Evolutionary conservation across 2,329 filamentous ascomycete species (phyloP).

Genomic region (Fusarium sulawesiense): DNA sequence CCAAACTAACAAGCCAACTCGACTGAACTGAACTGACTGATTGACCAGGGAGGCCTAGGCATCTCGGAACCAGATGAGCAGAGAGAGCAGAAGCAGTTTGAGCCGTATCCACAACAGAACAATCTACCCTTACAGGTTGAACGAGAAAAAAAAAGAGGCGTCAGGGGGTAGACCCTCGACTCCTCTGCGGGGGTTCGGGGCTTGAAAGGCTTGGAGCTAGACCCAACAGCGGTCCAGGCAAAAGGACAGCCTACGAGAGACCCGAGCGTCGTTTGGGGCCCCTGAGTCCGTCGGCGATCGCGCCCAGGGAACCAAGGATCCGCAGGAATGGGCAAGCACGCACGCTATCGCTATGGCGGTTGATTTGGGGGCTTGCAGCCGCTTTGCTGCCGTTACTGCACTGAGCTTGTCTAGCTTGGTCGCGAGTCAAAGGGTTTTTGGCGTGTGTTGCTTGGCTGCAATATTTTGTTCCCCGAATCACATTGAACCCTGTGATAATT

Average conservation of each 20-base stretch:
- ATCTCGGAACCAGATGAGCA: slow-evolving; percentile 40
- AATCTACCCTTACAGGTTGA: slow-evolving; percentile 29
- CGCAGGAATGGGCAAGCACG: slow-evolving; percentile 26
- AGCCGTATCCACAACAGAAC: slow-evolving; percentile 29
- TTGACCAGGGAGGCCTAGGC: slow-evolving; percentile 32
- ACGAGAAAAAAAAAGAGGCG: slow-evolving; percentile 43
- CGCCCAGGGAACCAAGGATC: slow-evolving; percentile 36
- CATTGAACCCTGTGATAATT: neutral
- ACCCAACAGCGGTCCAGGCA: slow-evolving; percentile 45
- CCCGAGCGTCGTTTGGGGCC: slow-evolving; percentile 47
- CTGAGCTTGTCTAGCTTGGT: slow-evolving; percentile 25
- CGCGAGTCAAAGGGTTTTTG: slow-evolving; percentile 26
- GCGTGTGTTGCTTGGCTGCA: slow-evolving; percentile 5
- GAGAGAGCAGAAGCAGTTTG: slow-evolving; percentile 32
- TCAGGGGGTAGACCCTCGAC: slow-evolving; percentile 45
- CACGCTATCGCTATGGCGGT: slow-evolving; percentile 4
- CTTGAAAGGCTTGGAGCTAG: slow-evolving; percentile 43
- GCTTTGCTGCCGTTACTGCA: slow-evolving; percentile 6
- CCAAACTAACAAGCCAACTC: slow-evolving; percentile 29
- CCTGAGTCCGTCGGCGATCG: slow-evolving; percentile 47
- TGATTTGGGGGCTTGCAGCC: slow-evolving; percentile 3
- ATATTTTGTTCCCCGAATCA: slow-evolving; percentile 2
- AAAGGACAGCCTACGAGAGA: slow-evolving; percentile 26
- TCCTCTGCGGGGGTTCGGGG: slow-evolving; percentile 44
- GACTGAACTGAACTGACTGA: slow-evolving; percentile 39